Base-by-base conservation (phyloP, 192 early-diverging fungal species). In the Diversispora eburnea region DNA sequence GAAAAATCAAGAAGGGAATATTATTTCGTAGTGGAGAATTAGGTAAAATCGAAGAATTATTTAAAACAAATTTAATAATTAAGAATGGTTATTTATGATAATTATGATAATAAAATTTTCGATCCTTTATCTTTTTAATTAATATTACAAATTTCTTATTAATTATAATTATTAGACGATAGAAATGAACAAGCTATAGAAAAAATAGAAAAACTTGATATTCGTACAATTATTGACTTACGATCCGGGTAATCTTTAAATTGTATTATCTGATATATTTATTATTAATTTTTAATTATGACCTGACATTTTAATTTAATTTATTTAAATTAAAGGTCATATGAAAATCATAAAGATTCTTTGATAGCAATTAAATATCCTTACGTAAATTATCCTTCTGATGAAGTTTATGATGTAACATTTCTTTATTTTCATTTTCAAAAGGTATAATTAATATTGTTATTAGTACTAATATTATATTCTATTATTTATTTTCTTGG, bases 351-450 rank as follows among this genome's bases (percentile, higher is more conserved):
- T 13, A 25, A 65, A 66, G 4, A 45, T 71, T 33, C 56, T 74
- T 61, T 64, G 20, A 74, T 79, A 12, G 75, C 73, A 46, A 75
- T 72, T 33, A 73, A 45, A 13, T 79, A 73, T 13, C 75, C 78
- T 13, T 74, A 67, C 5, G 62, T 55, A 4, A 10, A 54, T 3
- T 54, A 54, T n/a, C 67, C 67, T 33, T 13, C 74, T 10, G 45
- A 76, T 48, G 65, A 66, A 46, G 75, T 76, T 65, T 64, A 42
- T 8, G 48, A 13, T 42, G 58, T 74, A 69, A 63, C 13, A 9
- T 47, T 47, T 4, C 54, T 33, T 48, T 43, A 61, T 54, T 7
- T 17, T 17, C 12, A 54, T 17, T 41, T 65, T 71, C 15, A 67
- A 75, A n/a, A 80, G 70, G 46, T 75, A 65, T 67, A 10, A 59